phyloP scores from a whole-genome alignment of 2,329 filamentous ascomycete genomes.

The Trichoderma hamatum region DNA sequence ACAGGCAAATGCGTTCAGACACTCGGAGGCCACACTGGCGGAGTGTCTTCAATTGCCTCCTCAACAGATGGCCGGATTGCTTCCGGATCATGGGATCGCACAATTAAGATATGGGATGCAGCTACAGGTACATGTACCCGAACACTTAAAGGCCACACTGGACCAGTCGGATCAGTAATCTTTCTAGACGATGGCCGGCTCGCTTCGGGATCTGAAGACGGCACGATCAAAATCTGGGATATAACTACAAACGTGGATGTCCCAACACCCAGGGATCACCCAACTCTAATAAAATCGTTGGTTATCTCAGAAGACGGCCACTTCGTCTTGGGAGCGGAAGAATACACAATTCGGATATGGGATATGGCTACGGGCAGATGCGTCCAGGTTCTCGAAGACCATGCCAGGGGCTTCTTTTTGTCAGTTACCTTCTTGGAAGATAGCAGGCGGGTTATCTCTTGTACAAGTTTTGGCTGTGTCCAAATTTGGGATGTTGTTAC shows the following conservation, averaged over 20 bases:
- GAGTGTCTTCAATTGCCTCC: not conserved
- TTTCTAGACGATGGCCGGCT: not conserved
- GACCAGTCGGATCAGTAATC: not conserved
- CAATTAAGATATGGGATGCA: constrained; percentile 16
- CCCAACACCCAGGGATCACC: not conserved
- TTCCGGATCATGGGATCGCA: not conserved
- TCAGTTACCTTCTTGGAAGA: constrained; percentile 11
- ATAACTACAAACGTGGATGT: not conserved
- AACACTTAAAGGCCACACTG: not conserved
- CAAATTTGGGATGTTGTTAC: constrained; percentile 13
- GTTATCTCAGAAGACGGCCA: not conserved
- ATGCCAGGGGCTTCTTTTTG: not conserved
- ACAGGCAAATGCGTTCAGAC: not conserved
- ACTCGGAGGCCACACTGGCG: not conserved
- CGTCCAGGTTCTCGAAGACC: constrained; percentile 10
- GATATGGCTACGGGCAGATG: constrained; percentile 3
- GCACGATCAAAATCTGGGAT: not conserved
- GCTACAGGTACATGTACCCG: not conserved
- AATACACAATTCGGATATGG: constrained; percentile 6
- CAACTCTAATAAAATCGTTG: not conserved
- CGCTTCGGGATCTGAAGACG: not conserved
- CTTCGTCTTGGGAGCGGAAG: not conserved
- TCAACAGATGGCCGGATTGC: not conserved
- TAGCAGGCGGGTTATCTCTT: not conserved
- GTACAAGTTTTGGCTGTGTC: no score